Conservation (phyloP, 768 basidiomycete species). For the Serpula lacrymans region DNA sequence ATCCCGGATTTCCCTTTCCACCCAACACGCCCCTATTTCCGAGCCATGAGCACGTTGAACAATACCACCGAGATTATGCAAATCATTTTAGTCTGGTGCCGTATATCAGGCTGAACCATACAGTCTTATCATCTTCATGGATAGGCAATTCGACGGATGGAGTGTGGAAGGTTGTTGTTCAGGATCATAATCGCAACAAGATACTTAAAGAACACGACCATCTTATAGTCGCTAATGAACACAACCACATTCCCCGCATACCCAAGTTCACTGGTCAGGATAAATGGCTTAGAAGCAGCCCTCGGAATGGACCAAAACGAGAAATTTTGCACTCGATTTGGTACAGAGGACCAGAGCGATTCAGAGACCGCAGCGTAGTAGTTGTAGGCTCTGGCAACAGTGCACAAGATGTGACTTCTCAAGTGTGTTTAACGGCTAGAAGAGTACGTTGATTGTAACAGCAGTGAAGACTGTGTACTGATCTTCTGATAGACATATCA, state of each 20-base stretch:
- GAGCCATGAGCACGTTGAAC: constrained; percentile 36
- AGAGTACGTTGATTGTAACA: constrained; percentile 27
- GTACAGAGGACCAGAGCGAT: constrained; percentile 44
- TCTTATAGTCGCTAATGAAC: constrained; percentile 48
- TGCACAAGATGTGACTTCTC: constrained; percentile 37
- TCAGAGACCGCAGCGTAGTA: constrained; percentile 36
- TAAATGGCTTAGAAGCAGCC: constrained; percentile 36
- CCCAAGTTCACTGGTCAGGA: constrained; percentile 42
- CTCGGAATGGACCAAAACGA: constrained; percentile 18
- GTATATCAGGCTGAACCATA: constrained; percentile 38
- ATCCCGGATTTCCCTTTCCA: constrained; percentile 47
- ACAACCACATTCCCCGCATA: constrained; percentile 45
- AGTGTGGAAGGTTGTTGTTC: constrained; percentile 39
- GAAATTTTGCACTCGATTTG: constrained; percentile 46
- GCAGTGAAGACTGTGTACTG: neutral
- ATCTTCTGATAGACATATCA: constrained; percentile 20
- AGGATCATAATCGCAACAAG: constrained; percentile 9
- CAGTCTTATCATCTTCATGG: constrained; percentile 38
- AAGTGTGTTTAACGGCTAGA: constrained; percentile 33
- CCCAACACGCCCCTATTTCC: constrained; percentile 47
- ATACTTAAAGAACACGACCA: constrained; percentile 36
- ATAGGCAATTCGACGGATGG: constrained; percentile 29
- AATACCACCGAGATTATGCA: constrained; percentile 43
- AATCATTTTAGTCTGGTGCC: constrained; percentile 31
- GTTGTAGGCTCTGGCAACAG: constrained; percentile 42